phyloP scores from a whole-genome alignment of 1,284 basidiomycete species.

The Boletus mariae region DNA sequence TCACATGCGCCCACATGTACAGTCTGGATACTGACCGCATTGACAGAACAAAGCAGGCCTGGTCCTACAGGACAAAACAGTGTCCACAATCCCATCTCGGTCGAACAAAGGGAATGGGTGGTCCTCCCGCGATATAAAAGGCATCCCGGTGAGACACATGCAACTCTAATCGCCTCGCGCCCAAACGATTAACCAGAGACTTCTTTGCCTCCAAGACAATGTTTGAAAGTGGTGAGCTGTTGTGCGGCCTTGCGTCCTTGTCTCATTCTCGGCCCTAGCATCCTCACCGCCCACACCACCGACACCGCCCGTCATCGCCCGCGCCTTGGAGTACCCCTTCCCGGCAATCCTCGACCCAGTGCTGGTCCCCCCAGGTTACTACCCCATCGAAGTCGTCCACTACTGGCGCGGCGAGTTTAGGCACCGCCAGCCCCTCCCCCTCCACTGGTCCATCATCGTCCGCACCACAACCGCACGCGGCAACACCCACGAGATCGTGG shows the following conservation, averaged over 20 bases:
- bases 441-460: slow-evolving; percentile 29
- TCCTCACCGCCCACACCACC: too few species aligned
- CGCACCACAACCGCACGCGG: slow-evolving; percentile 20
- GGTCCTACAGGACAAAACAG: background rate
- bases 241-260: too few species aligned
- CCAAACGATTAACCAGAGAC: background rate
- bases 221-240: background rate
- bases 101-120: background rate
- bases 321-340: background rate
- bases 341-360: slow-evolving; percentile 18
- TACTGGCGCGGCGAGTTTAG: slow-evolving; percentile 26
- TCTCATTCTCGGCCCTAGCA: background rate
- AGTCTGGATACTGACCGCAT: background rate
- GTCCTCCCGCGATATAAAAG: background rate
- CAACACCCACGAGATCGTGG: slow-evolving; percentile 27
- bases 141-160: background rate
- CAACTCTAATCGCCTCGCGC: background rate
- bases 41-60: background rate
- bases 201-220: background rate
- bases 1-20: background rate
- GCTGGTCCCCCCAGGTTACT: slow-evolving; percentile 16
- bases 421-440: slow-evolving; percentile 11
- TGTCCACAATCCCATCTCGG: background rate
- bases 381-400: slow-evolving; percentile 27
- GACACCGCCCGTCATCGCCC: background rate